Evolutionary conservation across 768 basidiomycete genomes (phyloP).

Genomic region (Trichaptum fuscoviolaceum): DNA sequence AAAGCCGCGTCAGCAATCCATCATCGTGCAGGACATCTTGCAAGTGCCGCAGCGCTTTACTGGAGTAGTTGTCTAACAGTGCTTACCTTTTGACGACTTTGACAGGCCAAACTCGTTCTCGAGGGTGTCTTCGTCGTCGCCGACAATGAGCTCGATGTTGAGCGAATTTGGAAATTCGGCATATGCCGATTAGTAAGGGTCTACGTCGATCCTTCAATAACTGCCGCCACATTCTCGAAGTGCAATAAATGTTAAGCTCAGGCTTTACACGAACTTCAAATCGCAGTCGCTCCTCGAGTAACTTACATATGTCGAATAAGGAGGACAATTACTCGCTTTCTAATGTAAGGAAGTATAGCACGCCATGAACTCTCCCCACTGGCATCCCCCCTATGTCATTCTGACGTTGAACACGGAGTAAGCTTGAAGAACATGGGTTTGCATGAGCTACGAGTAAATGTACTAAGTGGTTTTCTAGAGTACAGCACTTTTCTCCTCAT

Average conservation of each 20-base stretch:
- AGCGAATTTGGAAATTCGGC: conserved; percentile 14
- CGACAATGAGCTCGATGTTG: conserved; percentile 21
- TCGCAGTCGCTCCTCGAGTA: too few species aligned
- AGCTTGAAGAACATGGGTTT: too few species aligned
- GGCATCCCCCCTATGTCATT: too few species aligned
- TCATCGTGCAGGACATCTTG: not conserved
- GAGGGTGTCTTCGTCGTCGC: conserved; percentile 28
- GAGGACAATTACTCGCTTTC: too few species aligned
- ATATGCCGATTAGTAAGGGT: conserved; percentile 22
- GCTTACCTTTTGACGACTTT: not conserved
- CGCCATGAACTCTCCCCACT: too few species aligned
- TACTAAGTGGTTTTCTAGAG: not conserved
- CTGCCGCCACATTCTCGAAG: not conserved
- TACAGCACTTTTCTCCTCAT: not conserved
- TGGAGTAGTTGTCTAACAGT: not conserved
- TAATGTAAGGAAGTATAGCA: too few species aligned
- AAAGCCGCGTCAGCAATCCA: not conserved
- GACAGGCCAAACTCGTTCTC: not conserved
- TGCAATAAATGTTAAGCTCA: not conserved
- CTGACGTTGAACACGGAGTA: too few species aligned
- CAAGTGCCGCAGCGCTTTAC: not conserved
- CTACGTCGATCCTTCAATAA: not conserved
- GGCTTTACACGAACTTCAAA: too few species aligned
- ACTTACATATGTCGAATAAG: too few species aligned
- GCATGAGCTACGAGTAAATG: too few species aligned